Conservation (phyloP, 805 yeast species). For the Brettanomyces nanus region DNA sequence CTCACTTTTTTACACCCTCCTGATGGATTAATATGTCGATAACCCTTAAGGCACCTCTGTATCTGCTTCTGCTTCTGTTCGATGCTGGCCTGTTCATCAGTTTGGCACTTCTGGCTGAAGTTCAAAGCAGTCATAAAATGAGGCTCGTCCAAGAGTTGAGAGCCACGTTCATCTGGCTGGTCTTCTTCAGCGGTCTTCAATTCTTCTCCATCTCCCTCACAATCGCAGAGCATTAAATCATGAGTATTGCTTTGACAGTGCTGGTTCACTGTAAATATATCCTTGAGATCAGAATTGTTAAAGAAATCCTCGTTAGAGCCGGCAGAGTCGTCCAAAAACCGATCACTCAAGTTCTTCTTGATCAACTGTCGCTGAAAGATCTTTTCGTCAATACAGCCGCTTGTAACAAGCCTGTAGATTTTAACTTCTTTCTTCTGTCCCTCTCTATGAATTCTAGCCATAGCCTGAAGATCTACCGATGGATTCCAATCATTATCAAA, state of each 20-base stretch:
- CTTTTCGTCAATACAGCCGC: constrained; percentile 92
- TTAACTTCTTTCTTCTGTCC: constrained; percentile 77
- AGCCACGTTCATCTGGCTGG: constrained; percentile 14
- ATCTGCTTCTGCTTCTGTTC: constrained; percentile 29
- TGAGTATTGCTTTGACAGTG: constrained; percentile 63
- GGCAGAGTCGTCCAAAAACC: constrained; percentile 41
- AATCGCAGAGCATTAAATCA: constrained; percentile 59
- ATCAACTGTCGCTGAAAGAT: constrained; percentile 86
- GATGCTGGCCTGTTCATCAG: constrained; percentile 21
- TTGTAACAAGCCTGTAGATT: constrained; percentile 74
- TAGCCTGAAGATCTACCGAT: constrained; percentile 82
- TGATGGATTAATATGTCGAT: constrained; percentile 53
- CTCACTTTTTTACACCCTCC: constrained; percentile 5
- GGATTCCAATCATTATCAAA: constrained; percentile 99
- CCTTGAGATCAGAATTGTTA: constrained; percentile 57
- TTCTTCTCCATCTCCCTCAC: constrained; percentile 44
- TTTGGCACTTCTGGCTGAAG: constrained; percentile 21
- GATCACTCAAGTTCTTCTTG: constrained; percentile 71
- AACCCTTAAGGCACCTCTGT: constrained; percentile 52
- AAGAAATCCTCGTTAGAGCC: constrained; percentile 57
- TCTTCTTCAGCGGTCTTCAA: constrained; percentile 10
- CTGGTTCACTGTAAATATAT: constrained; percentile 55
- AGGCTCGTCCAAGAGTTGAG: constrained; percentile 4
- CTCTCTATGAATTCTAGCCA: constrained; percentile 92
- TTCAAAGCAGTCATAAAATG: constrained; percentile 57